Conservation (phyloP, 768 basidiomycete species). For the Suillus subluteus region DNA sequence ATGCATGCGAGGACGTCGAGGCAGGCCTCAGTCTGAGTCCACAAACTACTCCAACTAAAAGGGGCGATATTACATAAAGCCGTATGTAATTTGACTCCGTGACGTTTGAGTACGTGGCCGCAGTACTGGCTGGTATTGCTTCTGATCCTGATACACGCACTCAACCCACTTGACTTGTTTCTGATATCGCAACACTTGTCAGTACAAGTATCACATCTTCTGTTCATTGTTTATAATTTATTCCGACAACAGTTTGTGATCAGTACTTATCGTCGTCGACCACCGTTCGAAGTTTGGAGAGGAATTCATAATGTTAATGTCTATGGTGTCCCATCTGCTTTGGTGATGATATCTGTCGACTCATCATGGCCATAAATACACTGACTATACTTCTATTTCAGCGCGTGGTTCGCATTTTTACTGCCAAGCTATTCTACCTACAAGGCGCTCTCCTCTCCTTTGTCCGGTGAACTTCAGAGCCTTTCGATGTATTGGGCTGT, state of each 20-base stretch:
- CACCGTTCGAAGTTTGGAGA: neutral
- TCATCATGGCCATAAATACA: slow-evolving; percentile 1
- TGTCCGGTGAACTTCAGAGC: slow-evolving; percentile 56
- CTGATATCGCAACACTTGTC: neutral
- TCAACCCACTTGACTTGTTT: neutral
- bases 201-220: neutral
- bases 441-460: slow-evolving; percentile 62
- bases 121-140: neutral
- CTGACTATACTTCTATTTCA: slow-evolving; percentile 26
- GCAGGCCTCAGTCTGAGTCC: neutral
- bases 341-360: slow-evolving; percentile 38
- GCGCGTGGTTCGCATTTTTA: slow-evolving; percentile 74
- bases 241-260: neutral
- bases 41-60: slow-evolving; percentile 2
- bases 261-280: neutral
- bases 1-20: slow-evolving; percentile 1
- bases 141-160: neutral
- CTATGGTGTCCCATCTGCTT: slow-evolving; percentile 51
- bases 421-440: slow-evolving; percentile 67
- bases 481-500: slow-evolving; percentile 70
- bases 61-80: neutral
- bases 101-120: neutral
- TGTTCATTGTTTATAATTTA: neutral
- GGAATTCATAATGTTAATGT: slow-evolving; percentile 47
- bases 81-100: neutral